phyloP scores from a whole-genome alignment of 2,329 filamentous ascomycete genomes.

The Pseudogymnoascus sp. region DNA sequence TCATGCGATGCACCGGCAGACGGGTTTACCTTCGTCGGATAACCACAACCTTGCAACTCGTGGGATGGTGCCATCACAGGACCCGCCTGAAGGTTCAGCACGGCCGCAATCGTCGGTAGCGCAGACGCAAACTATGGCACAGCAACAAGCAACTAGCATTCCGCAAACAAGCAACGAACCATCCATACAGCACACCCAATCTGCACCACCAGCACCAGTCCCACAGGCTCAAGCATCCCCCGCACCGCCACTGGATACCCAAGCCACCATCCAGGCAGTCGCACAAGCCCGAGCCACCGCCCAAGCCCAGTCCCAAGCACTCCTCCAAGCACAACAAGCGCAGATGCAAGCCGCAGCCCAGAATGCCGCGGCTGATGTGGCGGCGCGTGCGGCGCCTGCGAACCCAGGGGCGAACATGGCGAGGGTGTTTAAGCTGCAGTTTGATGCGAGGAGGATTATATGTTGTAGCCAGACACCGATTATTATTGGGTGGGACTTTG shows the following conservation, averaged over 20 bases:
- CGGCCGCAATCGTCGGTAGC: not conserved
- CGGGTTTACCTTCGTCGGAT: not conserved
- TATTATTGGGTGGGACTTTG: conserved; percentile 98
- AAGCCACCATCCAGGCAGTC: not conserved
- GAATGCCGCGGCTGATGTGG: conserved; percentile 11
- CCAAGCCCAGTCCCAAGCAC: conserved; percentile 11
- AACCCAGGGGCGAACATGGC: conserved; percentile 32
- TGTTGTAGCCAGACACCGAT: conserved; percentile 87
- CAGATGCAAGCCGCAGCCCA: conserved; percentile 27
- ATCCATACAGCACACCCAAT: not conserved
- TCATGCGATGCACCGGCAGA: not conserved
- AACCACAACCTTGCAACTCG: not conserved
- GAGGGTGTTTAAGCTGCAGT: conserved; percentile 92
- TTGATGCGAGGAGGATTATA: conserved; percentile 85
- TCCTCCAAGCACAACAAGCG: conserved; percentile 29
- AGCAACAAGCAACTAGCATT: not conserved
- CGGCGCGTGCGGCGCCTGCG: not conserved
- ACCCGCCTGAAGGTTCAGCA: not conserved
- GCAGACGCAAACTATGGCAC: not conserved
- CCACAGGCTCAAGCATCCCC: not conserved
- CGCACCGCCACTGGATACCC: not conserved
- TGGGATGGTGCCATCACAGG: not conserved
- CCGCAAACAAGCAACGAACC: not conserved
- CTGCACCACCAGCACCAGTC: not conserved
- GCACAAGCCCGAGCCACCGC: not conserved